Percentiles rank a stretch among this genome's conserved stretches.
phyloP scores from a whole-genome alignment of 179 eudicot genomes.

The Gypsophila paniculata region DNA sequence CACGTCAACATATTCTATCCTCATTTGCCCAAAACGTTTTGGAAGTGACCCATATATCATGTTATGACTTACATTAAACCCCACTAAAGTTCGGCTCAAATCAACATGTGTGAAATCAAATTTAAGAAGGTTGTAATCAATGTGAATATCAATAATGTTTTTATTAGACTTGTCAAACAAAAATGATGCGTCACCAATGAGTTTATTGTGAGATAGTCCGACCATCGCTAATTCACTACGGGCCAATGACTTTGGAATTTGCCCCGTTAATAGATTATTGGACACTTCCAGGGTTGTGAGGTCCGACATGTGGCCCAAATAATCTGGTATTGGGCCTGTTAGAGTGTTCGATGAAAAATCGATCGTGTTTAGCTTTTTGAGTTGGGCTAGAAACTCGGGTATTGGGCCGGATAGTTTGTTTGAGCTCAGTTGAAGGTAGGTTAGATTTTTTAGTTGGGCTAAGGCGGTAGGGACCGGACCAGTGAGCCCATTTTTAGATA shows the following conservation, averaged over 20 bases:
- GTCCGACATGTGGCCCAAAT: not conserved
- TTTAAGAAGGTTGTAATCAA: not conserved
- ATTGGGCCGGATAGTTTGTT: slow-evolving; percentile 12
- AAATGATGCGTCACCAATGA: slow-evolving; percentile 13
- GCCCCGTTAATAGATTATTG: not conserved
- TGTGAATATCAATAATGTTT: not conserved
- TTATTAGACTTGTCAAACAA: slow-evolving; percentile 1
- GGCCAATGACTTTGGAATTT: slow-evolving; percentile 3
- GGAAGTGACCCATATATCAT: slow-evolving; percentile 26
- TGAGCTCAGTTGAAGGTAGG: not conserved
- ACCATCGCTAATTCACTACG: not conserved
- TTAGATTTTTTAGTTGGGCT: not conserved
- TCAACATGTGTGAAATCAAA: slow-evolving; percentile 14
- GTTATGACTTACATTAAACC: slow-evolving; percentile 6
- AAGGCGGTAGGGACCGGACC: slow-evolving; percentile 7
- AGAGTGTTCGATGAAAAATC: not conserved
- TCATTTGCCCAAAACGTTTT: not conserved
- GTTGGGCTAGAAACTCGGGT: not conserved
- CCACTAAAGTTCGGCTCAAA: not conserved
- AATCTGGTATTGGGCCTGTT: not conserved
- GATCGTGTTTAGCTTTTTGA: not conserved
- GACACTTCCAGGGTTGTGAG: not conserved
- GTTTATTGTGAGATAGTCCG: not conserved
- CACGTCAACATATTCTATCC: not conserved
- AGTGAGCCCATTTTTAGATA: not conserved